A percentile compares a stretch with the other conserved stretches of the same genome.
Conservation (phyloP, 2,329 filamentous ascomycete genomes). For the Beauveria bassiana region DNA sequence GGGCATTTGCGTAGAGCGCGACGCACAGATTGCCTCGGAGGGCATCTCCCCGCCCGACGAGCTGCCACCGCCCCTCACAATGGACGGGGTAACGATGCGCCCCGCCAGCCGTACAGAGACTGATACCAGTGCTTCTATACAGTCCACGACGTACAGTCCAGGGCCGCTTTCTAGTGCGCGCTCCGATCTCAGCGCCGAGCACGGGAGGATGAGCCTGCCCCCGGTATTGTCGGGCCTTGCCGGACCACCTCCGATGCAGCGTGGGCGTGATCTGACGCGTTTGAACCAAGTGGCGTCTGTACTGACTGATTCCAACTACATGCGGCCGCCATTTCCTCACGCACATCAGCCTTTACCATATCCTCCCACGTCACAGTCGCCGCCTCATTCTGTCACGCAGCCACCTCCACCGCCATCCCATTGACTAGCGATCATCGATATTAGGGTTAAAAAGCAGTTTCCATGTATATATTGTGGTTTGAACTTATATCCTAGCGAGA, state of each 20-base stretch:
- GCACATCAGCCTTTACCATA: neutral
- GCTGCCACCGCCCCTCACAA: neutral
- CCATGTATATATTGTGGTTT: no score
- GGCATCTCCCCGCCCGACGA: neutral
- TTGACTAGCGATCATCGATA: neutral
- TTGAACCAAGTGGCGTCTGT: constrained; percentile 29
- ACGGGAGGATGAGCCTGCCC: constrained; percentile 4
- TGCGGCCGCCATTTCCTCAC: neutral
- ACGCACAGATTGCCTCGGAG: neutral
- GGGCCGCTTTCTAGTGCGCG: constrained; percentile 10
- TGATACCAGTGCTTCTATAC: constrained; percentile 7
- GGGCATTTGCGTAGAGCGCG: constrained; percentile 12
- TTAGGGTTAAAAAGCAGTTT: neutral
- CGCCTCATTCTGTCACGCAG: neutral
- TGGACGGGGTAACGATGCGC: neutral
- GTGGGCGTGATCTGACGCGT: constrained; percentile 19
- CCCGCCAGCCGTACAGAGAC: constrained; percentile 12
- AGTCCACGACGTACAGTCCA: constrained; percentile 9
- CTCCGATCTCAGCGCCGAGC: constrained; percentile 10
- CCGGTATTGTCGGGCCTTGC: neutral
- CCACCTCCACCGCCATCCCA: constrained; percentile 6
- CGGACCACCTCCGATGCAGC: neutral
- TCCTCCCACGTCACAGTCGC: neutral
- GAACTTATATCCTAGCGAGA: no score
- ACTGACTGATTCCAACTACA: constrained; percentile 10